A percentile compares a stretch with the other conserved stretches of the same genome.
phyloP scores from a whole-genome alignment of 1,139 yeast genomes.

The Geotrichum restrictum region DNA sequence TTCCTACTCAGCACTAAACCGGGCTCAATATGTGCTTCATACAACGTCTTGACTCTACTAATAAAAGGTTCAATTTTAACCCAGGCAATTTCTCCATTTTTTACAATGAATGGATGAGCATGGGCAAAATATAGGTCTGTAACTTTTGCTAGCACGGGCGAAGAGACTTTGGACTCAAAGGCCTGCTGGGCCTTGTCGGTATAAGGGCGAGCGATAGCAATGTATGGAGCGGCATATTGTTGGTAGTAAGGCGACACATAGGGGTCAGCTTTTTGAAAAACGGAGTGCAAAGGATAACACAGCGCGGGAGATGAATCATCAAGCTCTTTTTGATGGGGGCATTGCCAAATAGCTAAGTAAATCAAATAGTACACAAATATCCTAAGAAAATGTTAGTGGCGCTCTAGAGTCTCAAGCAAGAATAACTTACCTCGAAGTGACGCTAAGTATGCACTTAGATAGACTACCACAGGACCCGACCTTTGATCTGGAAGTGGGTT shows the following conservation, averaged over 20 bases:
- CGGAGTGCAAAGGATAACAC: slow-evolving; percentile 28
- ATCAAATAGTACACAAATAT: slow-evolving; percentile 30
- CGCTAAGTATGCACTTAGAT: neutral
- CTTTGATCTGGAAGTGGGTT: neutral
- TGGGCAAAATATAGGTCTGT: slow-evolving; percentile 22
- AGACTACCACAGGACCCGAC: neutral
- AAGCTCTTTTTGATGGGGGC: slow-evolving; percentile 27
- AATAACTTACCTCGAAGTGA: neutral
- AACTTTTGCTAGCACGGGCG: slow-evolving; percentile 1
- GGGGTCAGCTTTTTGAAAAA: slow-evolving; percentile 23
- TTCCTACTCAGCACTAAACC: slow-evolving; percentile 13
- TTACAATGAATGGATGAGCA: slow-evolving; percentile 25
- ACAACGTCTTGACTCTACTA: slow-evolving; percentile 18
- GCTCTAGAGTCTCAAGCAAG: neutral
- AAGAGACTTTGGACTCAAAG: slow-evolving; percentile 1
- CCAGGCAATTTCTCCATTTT: slow-evolving; percentile 12
- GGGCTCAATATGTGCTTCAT: slow-evolving; percentile 22
- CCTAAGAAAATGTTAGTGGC: slow-evolving; percentile 19
- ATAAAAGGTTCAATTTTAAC: slow-evolving; percentile 22
- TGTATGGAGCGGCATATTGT: slow-evolving; percentile 28
- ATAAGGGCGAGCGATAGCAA: slow-evolving; percentile 26
- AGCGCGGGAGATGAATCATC: slow-evolving; percentile 25
- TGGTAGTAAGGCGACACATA: slow-evolving; percentile 17
- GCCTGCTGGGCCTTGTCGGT: slow-evolving; percentile 21
- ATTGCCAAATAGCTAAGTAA: slow-evolving; percentile 30